Conservation (phyloP, 2,329 filamentous ascomycete species). For the Fusarium chaquense region DNA sequence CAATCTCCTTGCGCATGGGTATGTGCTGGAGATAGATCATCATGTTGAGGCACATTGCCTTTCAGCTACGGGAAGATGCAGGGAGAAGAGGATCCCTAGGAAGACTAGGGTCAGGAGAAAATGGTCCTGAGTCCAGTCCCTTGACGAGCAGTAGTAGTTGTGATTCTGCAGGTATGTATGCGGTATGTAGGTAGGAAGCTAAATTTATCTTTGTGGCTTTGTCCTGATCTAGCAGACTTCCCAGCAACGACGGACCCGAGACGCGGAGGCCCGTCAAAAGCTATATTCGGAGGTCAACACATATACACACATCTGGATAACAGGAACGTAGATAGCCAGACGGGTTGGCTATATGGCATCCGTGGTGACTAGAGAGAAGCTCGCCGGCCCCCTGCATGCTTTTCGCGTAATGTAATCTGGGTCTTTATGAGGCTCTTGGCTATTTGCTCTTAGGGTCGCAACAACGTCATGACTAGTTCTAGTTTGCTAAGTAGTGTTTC, state of each 20-base stretch:
- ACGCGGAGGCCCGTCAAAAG: constrained; percentile 15
- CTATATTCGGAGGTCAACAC: background rate
- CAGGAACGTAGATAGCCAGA: background rate
- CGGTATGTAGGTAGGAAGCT: constrained; percentile 1
- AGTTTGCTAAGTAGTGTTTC: background rate
- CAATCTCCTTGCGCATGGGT: background rate
- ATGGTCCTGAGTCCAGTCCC: background rate
- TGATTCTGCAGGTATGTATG: background rate
- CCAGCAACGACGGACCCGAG: constrained; percentile 7
- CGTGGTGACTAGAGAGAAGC: background rate
- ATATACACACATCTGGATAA: background rate
- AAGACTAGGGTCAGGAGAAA: background rate
- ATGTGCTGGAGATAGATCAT: background rate
- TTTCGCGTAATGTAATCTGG: background rate
- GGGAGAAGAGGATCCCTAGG: constrained; percentile 1
- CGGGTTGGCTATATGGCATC: background rate
- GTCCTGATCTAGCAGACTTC: constrained; percentile 11
- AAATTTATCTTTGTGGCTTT: constrained; percentile 31
- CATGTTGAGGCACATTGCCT: background rate
- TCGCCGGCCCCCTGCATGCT: background rate
- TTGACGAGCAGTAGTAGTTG: background rate
- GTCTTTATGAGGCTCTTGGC: constrained; percentile 3
- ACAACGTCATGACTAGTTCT: background rate
- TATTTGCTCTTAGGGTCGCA: background rate
- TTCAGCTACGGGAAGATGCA: constrained; percentile 17